Evolutionary conservation across 2,329 filamentous ascomycete genomes (phyloP).

Genomic region (Curvularia eragrostidis): DNA sequence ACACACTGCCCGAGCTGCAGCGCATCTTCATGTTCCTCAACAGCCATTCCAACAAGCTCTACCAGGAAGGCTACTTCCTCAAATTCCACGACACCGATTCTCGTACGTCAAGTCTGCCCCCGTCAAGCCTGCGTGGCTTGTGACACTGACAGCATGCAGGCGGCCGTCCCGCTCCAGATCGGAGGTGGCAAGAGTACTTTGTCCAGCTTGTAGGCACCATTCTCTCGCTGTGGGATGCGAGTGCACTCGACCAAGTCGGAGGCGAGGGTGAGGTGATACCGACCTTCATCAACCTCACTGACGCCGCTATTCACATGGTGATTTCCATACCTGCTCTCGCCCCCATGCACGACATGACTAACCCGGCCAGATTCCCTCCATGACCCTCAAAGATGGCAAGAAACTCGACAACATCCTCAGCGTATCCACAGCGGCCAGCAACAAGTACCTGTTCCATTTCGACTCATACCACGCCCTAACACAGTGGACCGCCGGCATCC

Average conservation of each 20-base stretch:
- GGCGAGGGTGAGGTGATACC: conserved; percentile 85
- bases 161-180: conserved; percentile 82
- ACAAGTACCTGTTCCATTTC: conserved; percentile 94
- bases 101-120: conserved; percentile 69
- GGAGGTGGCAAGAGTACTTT: conserved; percentile 96
- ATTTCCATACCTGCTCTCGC: conserved; percentile 10
- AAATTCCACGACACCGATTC: conserved; percentile 95
- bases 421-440: conserved; percentile 92
- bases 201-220: conserved; percentile 95
- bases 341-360: conserved; percentile 12
- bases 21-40: conserved; percentile 95
- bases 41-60: conserved; percentile 93
- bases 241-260: conserved; percentile 85
- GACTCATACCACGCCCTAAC: conserved; percentile 91
- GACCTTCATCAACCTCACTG: conserved; percentile 94
- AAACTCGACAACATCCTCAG: conserved; percentile 93
- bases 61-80: conserved; percentile 96
- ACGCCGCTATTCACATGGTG: conserved; percentile 99
- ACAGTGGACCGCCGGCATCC: conserved; percentile 95
- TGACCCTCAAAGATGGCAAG: conserved; percentile 85
- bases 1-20: conserved; percentile 90
- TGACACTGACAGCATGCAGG: conserved; percentile 61
- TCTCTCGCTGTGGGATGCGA: conserved; percentile 92
- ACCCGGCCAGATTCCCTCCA: conserved; percentile 64
- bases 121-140: conserved; percentile 5